Evolutionary conservation across 2,329 filamentous ascomycete genomes (phyloP), one percentile per base, ranked within the genome.

Genomic region (Colletotrichum truncatum): DNA sequence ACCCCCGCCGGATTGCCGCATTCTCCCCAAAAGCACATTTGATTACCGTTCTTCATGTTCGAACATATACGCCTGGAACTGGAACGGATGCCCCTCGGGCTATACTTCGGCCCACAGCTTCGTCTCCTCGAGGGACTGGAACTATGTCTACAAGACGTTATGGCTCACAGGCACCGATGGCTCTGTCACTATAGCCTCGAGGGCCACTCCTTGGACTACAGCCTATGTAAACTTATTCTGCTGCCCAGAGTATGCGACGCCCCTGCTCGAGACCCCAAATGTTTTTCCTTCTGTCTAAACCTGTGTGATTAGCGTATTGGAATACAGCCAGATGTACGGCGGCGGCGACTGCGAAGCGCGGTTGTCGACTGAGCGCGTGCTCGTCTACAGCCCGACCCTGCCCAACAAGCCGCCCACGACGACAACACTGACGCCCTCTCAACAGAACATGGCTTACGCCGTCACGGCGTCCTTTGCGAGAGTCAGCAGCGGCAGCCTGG

Each of bases 71-170:
- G 45, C 53, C 3, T 26, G 10, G 26, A 6, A 30, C n/a, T 30
- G 36, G 26, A 16, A 28, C 23, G 53, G 26, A 25, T 64, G 60
- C 16, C 60, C 60, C n/a, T 11, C 18, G 21, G 60, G 53, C 30
- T 64, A 38, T 34, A 45, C 53, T 1, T 21, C 36, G 12, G 53
- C 34, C 4, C 45, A 39, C 38, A 28, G 25, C 23, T 11, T 23
- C 36, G 8, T 30, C 23, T 10, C 51, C n/a, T n/a, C n/a, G n/a
- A n/a, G n/a, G n/a, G n/a, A 54, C 2, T 26, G 12, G 14, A 10
- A 43, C 9, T 18, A 4, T 9, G n/a, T 8, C 14, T 18, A 18
- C n/a, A 9, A n/a, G 36, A 36, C 11, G 11, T 25, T 16, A n/a
- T 26, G 21, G 36, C 1, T 16, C 8, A 23, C 34, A 11, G 36